Percentiles rank a stretch among this genome's conserved stretches.
These are phyloP conservation scores for Saturnispora saitoi DNA, from an alignment of 805 yeast genomes.

Conservation along the genomic window DNA sequence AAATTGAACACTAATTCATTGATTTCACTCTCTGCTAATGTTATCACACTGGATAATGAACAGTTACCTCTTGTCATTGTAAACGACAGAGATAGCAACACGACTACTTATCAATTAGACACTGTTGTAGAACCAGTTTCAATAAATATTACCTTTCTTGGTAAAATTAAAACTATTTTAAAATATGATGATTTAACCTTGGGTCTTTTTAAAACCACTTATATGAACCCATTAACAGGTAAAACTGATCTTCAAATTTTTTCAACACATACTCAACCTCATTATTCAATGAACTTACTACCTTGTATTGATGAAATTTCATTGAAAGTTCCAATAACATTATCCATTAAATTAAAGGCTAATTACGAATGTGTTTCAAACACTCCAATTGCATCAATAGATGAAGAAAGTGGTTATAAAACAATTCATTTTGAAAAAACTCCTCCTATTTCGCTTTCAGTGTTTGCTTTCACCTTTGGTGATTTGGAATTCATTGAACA, in stretches of 20 bases:
- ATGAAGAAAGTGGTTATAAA: constrained; percentile 19
- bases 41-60: constrained; percentile 8
- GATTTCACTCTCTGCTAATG: constrained; percentile 29
- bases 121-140: background rate
- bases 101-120: constrained; percentile 21
- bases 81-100: constrained; percentile 35
- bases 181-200: constrained; percentile 48
- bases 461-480: constrained; percentile 63
- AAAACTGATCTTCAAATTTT: constrained; percentile 42
- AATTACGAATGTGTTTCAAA: constrained; percentile 47
- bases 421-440: constrained; percentile 41
- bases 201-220: constrained; percentile 65
- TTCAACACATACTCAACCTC: constrained; percentile 70
- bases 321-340: constrained; percentile 42
- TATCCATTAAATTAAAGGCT: constrained; percentile 38
- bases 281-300: constrained; percentile 50
- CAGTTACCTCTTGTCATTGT: constrained; percentile 14
- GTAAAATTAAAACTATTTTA: constrained; percentile 40
- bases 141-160: constrained; percentile 36
- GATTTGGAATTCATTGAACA: constrained; percentile 48
- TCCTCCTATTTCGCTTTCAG: constrained; percentile 52
- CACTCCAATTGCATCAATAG: constrained; percentile 28
- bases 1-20: constrained; percentile 35
- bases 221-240: constrained; percentile 42
- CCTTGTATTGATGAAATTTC: constrained; percentile 64